Evolutionary conservation across 352 stramenopile species (phyloP).

Genomic region (Globisporangium alternatum): DNA sequence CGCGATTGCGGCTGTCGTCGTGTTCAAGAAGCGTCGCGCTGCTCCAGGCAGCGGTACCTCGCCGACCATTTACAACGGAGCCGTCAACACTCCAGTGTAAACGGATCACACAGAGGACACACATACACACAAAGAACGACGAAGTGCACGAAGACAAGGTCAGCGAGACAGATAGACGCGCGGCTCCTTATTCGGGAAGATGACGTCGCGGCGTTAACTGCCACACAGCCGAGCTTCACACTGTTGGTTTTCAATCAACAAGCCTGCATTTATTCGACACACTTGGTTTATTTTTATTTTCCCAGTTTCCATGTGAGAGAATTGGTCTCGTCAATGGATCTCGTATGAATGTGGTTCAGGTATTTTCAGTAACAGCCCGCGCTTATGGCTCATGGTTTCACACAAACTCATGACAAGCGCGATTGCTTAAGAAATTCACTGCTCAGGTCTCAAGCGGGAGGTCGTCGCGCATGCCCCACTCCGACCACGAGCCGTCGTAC

Average conservation of each 20-base stretch:
- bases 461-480: constrained; percentile 73
- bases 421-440: background rate
- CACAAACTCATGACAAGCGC: background rate
- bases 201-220: background rate
- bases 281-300: constrained; percentile 8
- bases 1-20: constrained; percentile 35
- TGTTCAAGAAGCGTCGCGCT: constrained; percentile 25
- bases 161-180: background rate
- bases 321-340: background rate
- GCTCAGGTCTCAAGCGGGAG: constrained; percentile 43
- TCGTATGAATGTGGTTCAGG: no score
- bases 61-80: constrained; percentile 18
- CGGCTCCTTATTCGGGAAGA: background rate
- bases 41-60: background rate
- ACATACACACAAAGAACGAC: background rate
- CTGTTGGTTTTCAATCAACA: background rate
- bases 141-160: background rate
- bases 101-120: background rate
- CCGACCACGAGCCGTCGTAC: constrained; percentile 90
- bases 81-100: constrained; percentile 16
- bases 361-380: background rate
- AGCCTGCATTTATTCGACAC: constrained; percentile 3
- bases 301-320: background rate
- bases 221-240: background rate
- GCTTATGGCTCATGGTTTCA: background rate